These are phyloP conservation scores for Pichia manshurica DNA, from an alignment of 805 yeast genomes.

Conservation along the genomic window DNA sequence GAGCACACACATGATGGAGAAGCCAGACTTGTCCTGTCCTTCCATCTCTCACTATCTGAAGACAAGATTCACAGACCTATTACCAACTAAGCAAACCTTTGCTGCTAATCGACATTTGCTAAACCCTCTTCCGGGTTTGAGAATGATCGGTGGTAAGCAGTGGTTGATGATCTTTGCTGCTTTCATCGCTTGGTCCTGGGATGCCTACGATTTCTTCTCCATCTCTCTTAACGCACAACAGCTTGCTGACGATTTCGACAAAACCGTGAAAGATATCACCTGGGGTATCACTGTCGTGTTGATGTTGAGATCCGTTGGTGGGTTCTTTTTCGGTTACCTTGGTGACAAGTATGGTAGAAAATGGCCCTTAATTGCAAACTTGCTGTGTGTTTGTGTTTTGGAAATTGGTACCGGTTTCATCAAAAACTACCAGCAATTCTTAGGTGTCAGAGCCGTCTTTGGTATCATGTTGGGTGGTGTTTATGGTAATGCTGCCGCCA, in stretches of 20 bases:
- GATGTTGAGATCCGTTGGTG: conserved; percentile 65
- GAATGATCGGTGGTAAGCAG: conserved; percentile 42
- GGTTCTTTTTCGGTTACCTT: conserved; percentile 51
- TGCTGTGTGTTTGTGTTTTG: conserved; percentile 41
- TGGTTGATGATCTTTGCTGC: conserved; percentile 54
- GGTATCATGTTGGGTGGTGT: conserved; percentile 58
- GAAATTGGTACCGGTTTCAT: conserved; percentile 64
- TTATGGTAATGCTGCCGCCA: conserved; percentile 49
- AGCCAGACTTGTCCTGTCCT: conserved; percentile 29
- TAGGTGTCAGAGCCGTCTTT: conserved; percentile 58
- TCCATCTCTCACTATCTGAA: conserved; percentile 34
- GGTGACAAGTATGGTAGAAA: conserved; percentile 60
- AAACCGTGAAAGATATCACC: conserved; percentile 45
- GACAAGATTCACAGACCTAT: conserved; percentile 45
- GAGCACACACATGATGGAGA: conserved; percentile 10
- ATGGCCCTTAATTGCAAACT: conserved; percentile 47
- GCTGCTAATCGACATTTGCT: conserved; percentile 35
- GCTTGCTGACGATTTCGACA: conserved; percentile 42
- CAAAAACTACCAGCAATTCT: conserved; percentile 47
- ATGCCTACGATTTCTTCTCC: conserved; percentile 58
- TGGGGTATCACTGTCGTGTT: conserved; percentile 66
- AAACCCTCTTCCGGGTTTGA: conserved; percentile 61
- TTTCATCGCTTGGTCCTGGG: conserved; percentile 58
- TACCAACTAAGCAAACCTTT: conserved; percentile 39
- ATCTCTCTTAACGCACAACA: conserved; percentile 46